These are phyloP conservation scores for Chalaropsis thielavioides DNA, from an alignment of 2,329 filamentous ascomycete genomes.

Conservation along the genomic window DNA sequence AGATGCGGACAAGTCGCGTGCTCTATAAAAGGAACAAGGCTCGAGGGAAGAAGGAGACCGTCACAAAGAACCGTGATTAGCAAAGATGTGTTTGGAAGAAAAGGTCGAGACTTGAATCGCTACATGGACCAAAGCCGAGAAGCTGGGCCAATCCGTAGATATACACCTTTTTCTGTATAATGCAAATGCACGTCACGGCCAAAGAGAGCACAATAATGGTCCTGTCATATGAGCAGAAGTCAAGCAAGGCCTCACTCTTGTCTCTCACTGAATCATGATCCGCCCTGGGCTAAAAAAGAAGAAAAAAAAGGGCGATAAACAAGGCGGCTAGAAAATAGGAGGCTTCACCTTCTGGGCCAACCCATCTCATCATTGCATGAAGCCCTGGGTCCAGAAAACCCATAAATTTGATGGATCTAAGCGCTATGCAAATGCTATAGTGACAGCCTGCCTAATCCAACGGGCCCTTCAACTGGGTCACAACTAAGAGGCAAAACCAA, in stretches of 20 bases:
- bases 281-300: background rate
- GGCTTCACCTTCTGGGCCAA: background rate
- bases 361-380: background rate
- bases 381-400: background rate
- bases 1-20: background rate
- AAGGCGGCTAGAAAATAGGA: background rate
- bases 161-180: background rate
- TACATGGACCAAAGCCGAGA: background rate
- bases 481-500: background rate
- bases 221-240: background rate
- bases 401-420: background rate
- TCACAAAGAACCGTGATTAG: background rate
- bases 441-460: background rate
- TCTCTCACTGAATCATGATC: background rate
- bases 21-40: background rate
- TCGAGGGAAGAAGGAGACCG: background rate
- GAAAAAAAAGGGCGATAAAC: background rate
- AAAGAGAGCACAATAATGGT: slow-evolving; percentile 2
- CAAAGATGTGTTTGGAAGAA: background rate
- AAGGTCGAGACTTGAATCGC: background rate
- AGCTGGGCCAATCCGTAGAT: slow-evolving; percentile 7
- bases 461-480: background rate
- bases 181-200: slow-evolving; percentile 5
- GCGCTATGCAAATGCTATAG: background rate
- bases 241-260: background rate